phyloP scores from a whole-genome alignment of 2,329 filamentous ascomycete species.

The Cyanodermella asteris region DNA sequence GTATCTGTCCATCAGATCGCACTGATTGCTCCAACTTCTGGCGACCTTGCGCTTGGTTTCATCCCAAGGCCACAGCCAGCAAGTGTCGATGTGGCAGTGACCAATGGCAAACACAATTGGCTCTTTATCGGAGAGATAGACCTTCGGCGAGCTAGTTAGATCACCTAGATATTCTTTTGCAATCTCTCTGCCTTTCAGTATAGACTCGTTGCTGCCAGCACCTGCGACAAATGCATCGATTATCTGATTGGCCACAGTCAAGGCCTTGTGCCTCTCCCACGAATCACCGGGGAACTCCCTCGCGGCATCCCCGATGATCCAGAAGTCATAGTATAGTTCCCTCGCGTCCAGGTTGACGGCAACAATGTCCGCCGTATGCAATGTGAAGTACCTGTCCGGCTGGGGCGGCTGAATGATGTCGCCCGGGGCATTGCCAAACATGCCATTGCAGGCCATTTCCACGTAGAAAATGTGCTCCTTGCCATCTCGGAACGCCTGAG shows the following conservation, averaged over 20 bases:
- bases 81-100: slow-evolving; percentile 94
- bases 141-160: slow-evolving; percentile 57
- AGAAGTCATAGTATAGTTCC: slow-evolving; percentile 73
- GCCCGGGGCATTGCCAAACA: slow-evolving; percentile 85
- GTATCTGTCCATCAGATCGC: slow-evolving; percentile 83
- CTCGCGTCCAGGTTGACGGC: slow-evolving; percentile 73
- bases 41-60: slow-evolving; percentile 95
- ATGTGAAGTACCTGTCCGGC: slow-evolving; percentile 59
- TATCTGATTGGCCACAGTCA: slow-evolving; percentile 65
- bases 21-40: slow-evolving; percentile 91
- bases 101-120: slow-evolving; percentile 74
- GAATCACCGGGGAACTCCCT: slow-evolving; percentile 75
- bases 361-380: slow-evolving; percentile 63
- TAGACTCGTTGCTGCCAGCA: slow-evolving; percentile 47
- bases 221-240: slow-evolving; percentile 77
- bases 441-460: slow-evolving; percentile 95
- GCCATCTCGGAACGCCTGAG: slow-evolving; percentile 59
- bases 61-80: slow-evolving; percentile 96
- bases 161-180: slow-evolving; percentile 64
- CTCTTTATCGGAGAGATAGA: slow-evolving; percentile 56
- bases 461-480: slow-evolving; percentile 80
- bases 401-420: slow-evolving; percentile 75
- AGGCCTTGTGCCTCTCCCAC: slow-evolving; percentile 71
- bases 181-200: slow-evolving; percentile 61
- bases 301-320: slow-evolving; percentile 85